Evolutionary conservation across 169 alveolate genomes (phyloP).

Genomic region (Plasmodium reichenowi): DNA sequence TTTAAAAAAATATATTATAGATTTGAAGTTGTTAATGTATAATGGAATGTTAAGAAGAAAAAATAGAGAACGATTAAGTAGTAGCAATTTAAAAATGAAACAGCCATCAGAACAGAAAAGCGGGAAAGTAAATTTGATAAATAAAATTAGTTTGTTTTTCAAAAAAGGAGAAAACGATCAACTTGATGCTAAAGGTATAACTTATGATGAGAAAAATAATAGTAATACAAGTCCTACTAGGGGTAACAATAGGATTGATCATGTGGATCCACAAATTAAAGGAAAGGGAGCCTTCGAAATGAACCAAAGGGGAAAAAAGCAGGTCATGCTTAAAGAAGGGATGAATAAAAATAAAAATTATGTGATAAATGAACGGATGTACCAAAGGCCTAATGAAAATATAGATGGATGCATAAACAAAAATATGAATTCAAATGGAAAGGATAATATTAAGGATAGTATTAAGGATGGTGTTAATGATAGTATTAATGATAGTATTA

Average conservation of each 20-base stretch:
- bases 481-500: too few species aligned
- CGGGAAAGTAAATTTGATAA: neutral
- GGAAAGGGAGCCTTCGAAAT: too few species aligned
- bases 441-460: neutral
- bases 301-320: too few species aligned
- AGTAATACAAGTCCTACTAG: neutral
- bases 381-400: too few species aligned
- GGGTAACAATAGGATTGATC: neutral
- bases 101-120: neutral
- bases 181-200: neutral
- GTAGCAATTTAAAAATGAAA: neutral
- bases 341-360: too few species aligned
- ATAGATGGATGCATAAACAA: too few species aligned
- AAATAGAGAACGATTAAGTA: conserved; percentile 19
- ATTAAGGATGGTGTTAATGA: neutral
- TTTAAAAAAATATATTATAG: conserved; percentile 49
- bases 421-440: too few species aligned
- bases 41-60: conserved; percentile 44
- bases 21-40: conserved; percentile 55
- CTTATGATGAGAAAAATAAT: neutral
- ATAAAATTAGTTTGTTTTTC: neutral
- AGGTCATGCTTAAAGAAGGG: too few species aligned
- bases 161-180: neutral
- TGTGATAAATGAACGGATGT: too few species aligned
- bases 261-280: neutral